These are phyloP conservation scores for Ricinus communis DNA, from an alignment of 345 rosid species.

Conservation along the genomic window DNA sequence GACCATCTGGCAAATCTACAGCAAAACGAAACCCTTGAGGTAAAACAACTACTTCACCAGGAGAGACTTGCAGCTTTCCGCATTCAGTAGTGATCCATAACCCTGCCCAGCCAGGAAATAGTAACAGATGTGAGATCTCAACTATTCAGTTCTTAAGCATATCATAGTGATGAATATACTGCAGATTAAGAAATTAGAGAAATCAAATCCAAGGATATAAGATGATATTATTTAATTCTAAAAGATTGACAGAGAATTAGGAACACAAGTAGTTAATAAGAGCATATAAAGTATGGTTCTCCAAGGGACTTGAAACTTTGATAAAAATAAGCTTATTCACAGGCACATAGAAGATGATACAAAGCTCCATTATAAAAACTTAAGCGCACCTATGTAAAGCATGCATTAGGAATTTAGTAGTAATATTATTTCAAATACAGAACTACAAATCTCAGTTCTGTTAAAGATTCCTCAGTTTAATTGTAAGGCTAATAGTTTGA, in stretches of 20 bases:
- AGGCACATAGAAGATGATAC: too few relatives aligned
- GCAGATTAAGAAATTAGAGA: neutral
- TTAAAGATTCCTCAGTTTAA: neutral
- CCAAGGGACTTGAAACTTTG: neutral
- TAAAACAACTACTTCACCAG: constrained; percentile 81
- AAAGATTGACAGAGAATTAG: too few relatives aligned
- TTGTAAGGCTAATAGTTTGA: too few relatives aligned
- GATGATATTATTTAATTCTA: neutral
- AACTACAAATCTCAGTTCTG: too few relatives aligned
- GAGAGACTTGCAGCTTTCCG: constrained; percentile 77
- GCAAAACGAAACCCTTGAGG: constrained; percentile 91
- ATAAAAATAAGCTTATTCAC: too few relatives aligned
- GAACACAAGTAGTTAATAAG: neutral
- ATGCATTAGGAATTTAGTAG: neutral
- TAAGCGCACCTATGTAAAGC: neutral
- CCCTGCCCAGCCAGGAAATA: constrained; percentile 44
- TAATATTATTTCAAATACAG: neutral
- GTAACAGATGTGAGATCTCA: neutral
- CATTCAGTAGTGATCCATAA: constrained; percentile 91
- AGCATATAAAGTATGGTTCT: neutral
- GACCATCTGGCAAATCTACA: constrained; percentile 77
- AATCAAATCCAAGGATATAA: neutral
- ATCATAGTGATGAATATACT: neutral
- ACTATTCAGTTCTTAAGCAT: neutral
- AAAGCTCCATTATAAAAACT: too few relatives aligned